Base-by-base conservation (phyloP, 164 flowering plant genomes). In the Vitis riparia region DNA sequence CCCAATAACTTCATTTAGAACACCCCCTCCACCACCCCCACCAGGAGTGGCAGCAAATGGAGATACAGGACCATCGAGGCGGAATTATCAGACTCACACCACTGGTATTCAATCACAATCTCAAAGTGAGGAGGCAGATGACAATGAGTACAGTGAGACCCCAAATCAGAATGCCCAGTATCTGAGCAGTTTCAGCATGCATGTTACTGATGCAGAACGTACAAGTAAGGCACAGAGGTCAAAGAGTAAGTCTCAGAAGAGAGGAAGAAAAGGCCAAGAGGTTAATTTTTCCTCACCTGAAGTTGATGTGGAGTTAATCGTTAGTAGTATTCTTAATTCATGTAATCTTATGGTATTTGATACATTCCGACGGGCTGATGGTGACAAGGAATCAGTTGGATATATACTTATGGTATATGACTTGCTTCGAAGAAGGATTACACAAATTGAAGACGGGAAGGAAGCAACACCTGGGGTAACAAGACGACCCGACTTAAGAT, bases 401-500 rank as follows among this genome's bases (percentile, higher is more conserved):
- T 69, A 48, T 29, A 59, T 79, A 9, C 77, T 77, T 3, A 63
- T 74, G 66, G 51, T 71, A 19, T 82, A 55, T 71, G 78, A 87
- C 69, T 56, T 76, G 29, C 76, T 86, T 7, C 63, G 84, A 48
- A 80, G 87, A 75, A 80, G 67, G 61, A 55, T 86, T 44, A 66
- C 65, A 37, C 89, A 82, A 58, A 2, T 80, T n/a, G 86, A 84
- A 29, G 86, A 88, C 49, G 51, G 72, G 5, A 81, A 76, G 75
- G 87, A 76, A 29, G 11, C 70, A 23, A 10, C 16, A 11, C 56
- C 74, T 11, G 87, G 89, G 30, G 12, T 17, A 2, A 47, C 27
- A 7, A 86, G 52, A 55, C 89, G 87, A n/a, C 76, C 88, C 0
- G 87, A 88, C 64, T 62, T 88, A 60, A 81, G 69, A 63, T 83